phyloP scores from a whole-genome alignment of 1,284 basidiomycete genomes.

The Pascua sp. region DNA sequence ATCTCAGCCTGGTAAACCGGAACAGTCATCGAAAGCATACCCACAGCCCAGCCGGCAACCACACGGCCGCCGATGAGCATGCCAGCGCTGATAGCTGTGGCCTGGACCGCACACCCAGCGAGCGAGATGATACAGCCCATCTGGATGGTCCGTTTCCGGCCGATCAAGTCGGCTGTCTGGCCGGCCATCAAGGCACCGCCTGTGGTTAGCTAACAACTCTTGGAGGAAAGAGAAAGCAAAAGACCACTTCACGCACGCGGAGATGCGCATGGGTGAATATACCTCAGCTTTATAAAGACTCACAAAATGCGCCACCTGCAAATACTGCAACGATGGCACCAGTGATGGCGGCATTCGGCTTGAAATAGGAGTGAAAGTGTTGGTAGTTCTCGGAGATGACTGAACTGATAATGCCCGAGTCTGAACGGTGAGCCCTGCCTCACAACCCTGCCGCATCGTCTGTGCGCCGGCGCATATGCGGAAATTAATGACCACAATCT shows the following conservation, averaged over 20 bases:
- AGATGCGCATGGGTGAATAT: too few species aligned
- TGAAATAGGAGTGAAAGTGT: constrained; percentile 56
- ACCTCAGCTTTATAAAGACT: not conserved
- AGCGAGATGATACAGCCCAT: constrained; percentile 42
- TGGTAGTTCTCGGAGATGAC: constrained; percentile 54
- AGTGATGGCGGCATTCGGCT: constrained; percentile 39
- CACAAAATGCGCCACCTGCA: constrained; percentile 51
- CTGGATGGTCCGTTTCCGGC: constrained; percentile 60
- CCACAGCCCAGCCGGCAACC: constrained; percentile 49
- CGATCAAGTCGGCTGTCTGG: constrained; percentile 54
- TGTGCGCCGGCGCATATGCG: too few species aligned
- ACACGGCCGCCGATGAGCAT: constrained; percentile 61
- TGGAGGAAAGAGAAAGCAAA: too few species aligned
- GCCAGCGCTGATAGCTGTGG: constrained; percentile 59
- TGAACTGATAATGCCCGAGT: constrained; percentile 61
- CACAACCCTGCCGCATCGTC: too few species aligned
- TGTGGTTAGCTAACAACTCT: not conserved
- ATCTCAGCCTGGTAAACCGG: constrained; percentile 53
- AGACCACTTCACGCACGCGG: too few species aligned
- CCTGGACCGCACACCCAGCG: constrained; percentile 59
- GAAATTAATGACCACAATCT: too few species aligned
- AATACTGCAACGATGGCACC: constrained; percentile 63
- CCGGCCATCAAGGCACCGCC: constrained; percentile 25
- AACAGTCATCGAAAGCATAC: constrained; percentile 61
- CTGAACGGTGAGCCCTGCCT: not conserved